These are phyloP conservation scores for Didymella exigua DNA, from an alignment of 2,329 filamentous ascomycete species.

Conservation along the genomic window DNA sequence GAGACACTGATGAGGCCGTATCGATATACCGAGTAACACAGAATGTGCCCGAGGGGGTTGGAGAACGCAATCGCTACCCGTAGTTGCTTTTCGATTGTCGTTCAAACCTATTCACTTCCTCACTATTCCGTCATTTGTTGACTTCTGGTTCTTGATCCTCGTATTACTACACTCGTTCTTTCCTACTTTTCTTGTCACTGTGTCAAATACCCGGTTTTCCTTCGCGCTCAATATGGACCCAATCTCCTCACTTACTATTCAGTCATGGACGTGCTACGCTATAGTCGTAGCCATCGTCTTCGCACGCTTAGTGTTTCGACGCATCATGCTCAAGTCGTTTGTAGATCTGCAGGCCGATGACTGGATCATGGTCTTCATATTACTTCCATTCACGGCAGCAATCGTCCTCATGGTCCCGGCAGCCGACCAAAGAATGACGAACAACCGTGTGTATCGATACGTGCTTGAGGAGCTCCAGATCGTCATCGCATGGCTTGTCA, in stretches of 20 bases:
- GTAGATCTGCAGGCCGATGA: conserved; percentile 35
- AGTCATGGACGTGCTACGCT: conserved; percentile 34
- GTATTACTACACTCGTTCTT: background rate
- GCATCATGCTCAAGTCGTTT: conserved; percentile 29
- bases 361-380: conserved; percentile 34
- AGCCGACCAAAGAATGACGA: background rate
- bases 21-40: conserved; percentile 13
- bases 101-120: background rate
- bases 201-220: background rate
- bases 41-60: conserved; percentile 5
- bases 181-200: background rate
- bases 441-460: conserved; percentile 26
- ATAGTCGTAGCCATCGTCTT: conserved; percentile 30
- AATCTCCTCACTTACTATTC: conserved; percentile 22
- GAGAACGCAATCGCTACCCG: conserved; percentile 1
- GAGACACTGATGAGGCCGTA: conserved; percentile 2
- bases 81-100: conserved; percentile 2
- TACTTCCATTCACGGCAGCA: conserved; percentile 30
- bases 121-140: background rate
- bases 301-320: conserved; percentile 30
- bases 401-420: conserved; percentile 25
- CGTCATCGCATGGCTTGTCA: conserved; percentile 34
- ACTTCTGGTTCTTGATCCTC: background rate
- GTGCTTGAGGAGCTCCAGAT: conserved; percentile 37
- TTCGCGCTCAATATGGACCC: conserved; percentile 4